These are phyloP conservation scores for Stemphylium beticola DNA, from an alignment of 2,329 filamentous ascomycete species.

Conservation along the genomic window DNA sequence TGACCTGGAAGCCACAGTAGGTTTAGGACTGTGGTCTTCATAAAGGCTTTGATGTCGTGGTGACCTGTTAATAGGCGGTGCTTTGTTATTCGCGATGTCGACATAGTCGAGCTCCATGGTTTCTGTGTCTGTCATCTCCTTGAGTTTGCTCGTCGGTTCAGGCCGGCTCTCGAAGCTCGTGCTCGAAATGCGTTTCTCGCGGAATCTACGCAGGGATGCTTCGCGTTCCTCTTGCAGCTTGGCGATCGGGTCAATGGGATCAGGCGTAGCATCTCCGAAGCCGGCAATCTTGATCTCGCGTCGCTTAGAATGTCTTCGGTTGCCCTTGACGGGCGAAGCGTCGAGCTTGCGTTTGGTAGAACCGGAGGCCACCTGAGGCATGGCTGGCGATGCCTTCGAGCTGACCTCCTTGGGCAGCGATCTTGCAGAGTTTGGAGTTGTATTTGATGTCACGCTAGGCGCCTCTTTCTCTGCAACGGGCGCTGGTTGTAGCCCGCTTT, in stretches of 20 bases:
- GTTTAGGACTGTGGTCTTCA: constrained; percentile 16
- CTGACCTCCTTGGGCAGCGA: neutral
- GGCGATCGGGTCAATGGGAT: constrained; percentile 2
- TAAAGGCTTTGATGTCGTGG: constrained; percentile 30
- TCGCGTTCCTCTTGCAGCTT: constrained; percentile 17
- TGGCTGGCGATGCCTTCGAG: neutral
- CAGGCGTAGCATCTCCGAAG: constrained; percentile 16
- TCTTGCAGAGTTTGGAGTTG: neutral
- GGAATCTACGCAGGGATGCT: constrained; percentile 20
- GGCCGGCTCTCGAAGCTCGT: constrained; percentile 16
- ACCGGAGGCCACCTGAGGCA: neutral
- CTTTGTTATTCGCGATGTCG: neutral
- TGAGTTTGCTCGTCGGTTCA: neutral
- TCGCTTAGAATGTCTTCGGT: constrained; percentile 27
- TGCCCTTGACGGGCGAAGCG: constrained; percentile 24
- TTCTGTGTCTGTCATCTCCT: constrained; percentile 1
- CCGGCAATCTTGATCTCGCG: constrained; percentile 30
- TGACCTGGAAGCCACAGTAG: neutral
- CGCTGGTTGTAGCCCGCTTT: neutral
- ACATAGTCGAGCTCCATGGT: constrained; percentile 11
- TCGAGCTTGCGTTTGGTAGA: constrained; percentile 33
- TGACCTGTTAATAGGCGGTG: constrained; percentile 14
- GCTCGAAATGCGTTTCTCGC: constrained; percentile 20
- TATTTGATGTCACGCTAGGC: neutral
- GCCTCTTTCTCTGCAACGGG: neutral